Percentiles rank a stretch among this genome's conserved stretches.
phyloP scores from a whole-genome alignment of 345 rosid genomes.

The Murraya koenigii region DNA sequence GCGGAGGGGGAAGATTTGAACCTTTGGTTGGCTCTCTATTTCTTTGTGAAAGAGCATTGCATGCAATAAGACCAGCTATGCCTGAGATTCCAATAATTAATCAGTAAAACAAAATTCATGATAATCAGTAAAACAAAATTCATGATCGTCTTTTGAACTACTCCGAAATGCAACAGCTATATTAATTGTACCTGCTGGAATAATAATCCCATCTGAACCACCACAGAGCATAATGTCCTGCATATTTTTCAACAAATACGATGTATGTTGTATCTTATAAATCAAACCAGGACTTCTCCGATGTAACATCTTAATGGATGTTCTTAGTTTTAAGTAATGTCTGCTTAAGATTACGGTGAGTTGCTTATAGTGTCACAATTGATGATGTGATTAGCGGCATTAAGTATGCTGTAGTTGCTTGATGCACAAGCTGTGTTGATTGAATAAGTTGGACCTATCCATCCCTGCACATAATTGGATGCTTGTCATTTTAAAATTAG shows the following conservation, averaged over 20 bases:
- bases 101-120: background rate
- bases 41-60: constrained; percentile 48
- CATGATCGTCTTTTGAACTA: background rate
- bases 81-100: constrained; percentile 24
- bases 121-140: background rate
- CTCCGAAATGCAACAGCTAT: too few species aligned
- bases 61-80: constrained; percentile 54
- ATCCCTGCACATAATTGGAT: constrained; percentile 36
- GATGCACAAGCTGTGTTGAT: constrained; percentile 60
- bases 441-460: constrained; percentile 66
- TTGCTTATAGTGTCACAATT: constrained; percentile 54
- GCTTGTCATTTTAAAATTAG: background rate
- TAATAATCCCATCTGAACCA: constrained; percentile 53
- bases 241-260: background rate
- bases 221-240: constrained; percentile 63
- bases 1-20: background rate
- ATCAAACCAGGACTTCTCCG: too few species aligned
- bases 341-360: background rate
- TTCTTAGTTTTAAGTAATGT: too few species aligned
- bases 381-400: constrained; percentile 54
- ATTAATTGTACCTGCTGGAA: constrained; percentile 37
- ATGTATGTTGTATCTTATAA: too few species aligned
- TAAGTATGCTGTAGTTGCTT: constrained; percentile 53
- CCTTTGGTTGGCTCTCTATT: constrained; percentile 53
- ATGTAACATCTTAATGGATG: background rate